Base-by-base conservation (phyloP, 164 flowering plant species). In the Annona squamosa region DNA sequence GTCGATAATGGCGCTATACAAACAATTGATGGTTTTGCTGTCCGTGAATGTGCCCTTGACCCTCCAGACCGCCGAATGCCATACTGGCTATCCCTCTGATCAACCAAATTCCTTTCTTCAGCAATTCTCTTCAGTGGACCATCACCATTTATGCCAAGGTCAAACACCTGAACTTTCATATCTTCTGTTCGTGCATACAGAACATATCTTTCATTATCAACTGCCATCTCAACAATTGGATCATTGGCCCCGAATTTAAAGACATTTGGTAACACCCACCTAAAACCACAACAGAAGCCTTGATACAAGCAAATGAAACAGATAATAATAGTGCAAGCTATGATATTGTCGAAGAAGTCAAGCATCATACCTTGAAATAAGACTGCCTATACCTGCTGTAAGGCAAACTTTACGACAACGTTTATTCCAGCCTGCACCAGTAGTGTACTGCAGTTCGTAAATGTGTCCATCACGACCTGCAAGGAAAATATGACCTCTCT, bases 391-490 rank as follows among this genome's bases (percentile, higher is more conserved):
- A 73, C 98, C 97, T 61, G 97, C 84, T 69, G 99, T 93, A 52
- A 91, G 91, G 85, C 98, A 96, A 65, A 89, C 85, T 84, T 96
- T 96, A 73, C 97, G 93, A 72, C 98, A 96, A 63, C 92, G 90
- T 67, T 88, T 95, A 63, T 88, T 87, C 98, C 98, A 95, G 47
- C 96, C 90, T 37, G 98, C 88, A 70, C 97, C 97, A 81, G 89
- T 85, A 7, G 97, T 82, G 71, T 95, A 95, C 72, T 78, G 92
- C 78, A 95, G 72, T 83, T 93, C 98, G 81, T 93, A 96, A 63
- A 93, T 82, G 78, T 96, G 94, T 57, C 98, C 98, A 89, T 96
- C 99, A 78, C 95, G 97, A 44, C 98, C 99, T 78, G 98, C 91
- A 73, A 96, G 77, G 85, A 90, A 86, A 79, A 96, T 91, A 18